Evolutionary conservation across 257 asterid species (phyloP).

Genomic region (Solanum microdontum): DNA sequence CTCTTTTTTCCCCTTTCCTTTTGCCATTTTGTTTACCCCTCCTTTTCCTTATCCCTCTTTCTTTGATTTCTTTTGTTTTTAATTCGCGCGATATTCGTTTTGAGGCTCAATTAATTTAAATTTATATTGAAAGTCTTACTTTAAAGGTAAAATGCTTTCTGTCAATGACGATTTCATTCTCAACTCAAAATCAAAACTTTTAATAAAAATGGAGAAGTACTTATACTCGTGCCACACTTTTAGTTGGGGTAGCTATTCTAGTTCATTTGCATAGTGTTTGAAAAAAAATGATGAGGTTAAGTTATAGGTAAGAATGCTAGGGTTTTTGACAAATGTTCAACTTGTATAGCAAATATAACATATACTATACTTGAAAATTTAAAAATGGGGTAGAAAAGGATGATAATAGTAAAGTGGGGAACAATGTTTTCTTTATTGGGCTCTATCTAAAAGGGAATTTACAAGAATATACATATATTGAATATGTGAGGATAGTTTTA

Average conservation of each 20-base stretch:
- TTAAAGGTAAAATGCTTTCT: background rate
- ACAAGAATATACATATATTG: background rate
- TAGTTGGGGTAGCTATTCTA: background rate
- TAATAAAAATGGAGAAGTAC: background rate
- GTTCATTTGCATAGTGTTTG: background rate
- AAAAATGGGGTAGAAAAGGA: background rate
- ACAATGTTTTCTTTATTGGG: background rate
- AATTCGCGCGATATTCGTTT: background rate
- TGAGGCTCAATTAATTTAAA: background rate
- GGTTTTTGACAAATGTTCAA: background rate
- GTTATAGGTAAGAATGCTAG: background rate
- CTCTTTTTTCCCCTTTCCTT: background rate
- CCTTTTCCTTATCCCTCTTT: background rate
- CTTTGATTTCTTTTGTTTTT: background rate
- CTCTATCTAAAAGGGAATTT: background rate
- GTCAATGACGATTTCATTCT: background rate
- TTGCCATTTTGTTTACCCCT: background rate
- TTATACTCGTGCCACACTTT: background rate
- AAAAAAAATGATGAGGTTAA: background rate
- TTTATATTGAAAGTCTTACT: rapidly evolving
- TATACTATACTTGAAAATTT: background rate
- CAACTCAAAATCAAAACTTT: background rate
- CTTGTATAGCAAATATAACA: background rate
- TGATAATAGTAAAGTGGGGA: background rate
- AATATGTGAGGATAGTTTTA: background rate